phyloP scores from a whole-genome alignment of 768 basidiomycete genomes.

The Clavaria fumosa region DNA sequence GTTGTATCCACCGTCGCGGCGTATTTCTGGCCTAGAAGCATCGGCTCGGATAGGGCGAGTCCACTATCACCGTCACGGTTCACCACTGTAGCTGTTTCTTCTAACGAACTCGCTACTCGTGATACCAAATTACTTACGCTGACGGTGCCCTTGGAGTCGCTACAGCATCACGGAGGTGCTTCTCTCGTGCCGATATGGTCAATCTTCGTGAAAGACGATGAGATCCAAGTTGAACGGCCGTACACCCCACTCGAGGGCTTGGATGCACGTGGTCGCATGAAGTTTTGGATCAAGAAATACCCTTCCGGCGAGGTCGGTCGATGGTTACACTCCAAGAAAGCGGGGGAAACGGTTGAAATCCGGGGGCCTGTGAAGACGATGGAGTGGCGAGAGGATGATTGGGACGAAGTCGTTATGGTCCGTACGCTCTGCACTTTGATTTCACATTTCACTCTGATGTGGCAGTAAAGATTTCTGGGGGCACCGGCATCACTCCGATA shows the following conservation, averaged over 20 bases:
- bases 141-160: conserved; percentile 30
- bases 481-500: conserved; percentile 80
- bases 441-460: background rate
- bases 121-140: conserved; percentile 53
- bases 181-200: conserved; percentile 46
- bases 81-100: conserved; percentile 42
- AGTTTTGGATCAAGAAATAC: conserved; percentile 73
- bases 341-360: conserved; percentile 57
- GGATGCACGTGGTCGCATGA: conserved; percentile 48
- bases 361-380: conserved; percentile 65
- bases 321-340: conserved; percentile 60
- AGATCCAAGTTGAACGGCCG: conserved; percentile 76
- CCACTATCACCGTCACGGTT: conserved; percentile 39
- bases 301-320: conserved; percentile 65
- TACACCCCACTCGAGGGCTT: conserved; percentile 72
- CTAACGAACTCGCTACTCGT: conserved; percentile 34
- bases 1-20: conserved; percentile 27
- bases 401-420: conserved; percentile 77
- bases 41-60: too few relatives aligned
- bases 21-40: too few relatives aligned
- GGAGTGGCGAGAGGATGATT: conserved; percentile 34
- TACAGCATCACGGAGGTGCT: conserved; percentile 12
- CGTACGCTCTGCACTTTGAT: conserved; percentile 10
- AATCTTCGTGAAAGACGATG: conserved; percentile 71
- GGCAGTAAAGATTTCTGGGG: conserved; percentile 65